These are phyloP conservation scores for Rhizopogon vesiculosus DNA, from an alignment of 768 basidiomycete genomes.

Conservation along the genomic window DNA sequence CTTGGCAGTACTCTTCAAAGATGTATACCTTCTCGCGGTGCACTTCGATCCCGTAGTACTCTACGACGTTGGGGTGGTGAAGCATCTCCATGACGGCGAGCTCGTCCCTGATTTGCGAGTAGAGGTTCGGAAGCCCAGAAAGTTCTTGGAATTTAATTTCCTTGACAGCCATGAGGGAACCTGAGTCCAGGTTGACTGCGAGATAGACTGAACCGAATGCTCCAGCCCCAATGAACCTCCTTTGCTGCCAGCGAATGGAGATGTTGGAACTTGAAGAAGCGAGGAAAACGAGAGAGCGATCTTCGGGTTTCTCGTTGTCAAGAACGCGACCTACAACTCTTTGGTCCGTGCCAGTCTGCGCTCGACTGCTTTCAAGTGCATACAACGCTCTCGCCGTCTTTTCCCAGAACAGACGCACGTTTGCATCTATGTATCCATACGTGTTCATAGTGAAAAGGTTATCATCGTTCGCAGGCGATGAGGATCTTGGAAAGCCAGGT, in stretches of 20 bases:
- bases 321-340: constrained; percentile 86
- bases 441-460: constrained; percentile 19
- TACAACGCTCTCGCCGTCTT: constrained; percentile 53
- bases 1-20: constrained; percentile 97
- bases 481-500: constrained; percentile 43
- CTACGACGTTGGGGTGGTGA: constrained; percentile 95
- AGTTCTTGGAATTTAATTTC: constrained; percentile 97
- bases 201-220: constrained; percentile 99
- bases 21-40: constrained; percentile 99
- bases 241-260: constrained; percentile 97
- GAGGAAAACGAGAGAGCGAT: constrained; percentile 89
- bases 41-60: constrained; percentile 98
- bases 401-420: constrained; percentile 76
- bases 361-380: constrained; percentile 62
- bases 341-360: constrained; percentile 59
- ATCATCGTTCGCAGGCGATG: constrained; percentile 33
- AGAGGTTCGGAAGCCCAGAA: constrained; percentile 80
- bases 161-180: constrained; percentile 97
- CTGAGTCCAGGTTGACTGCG: constrained; percentile 93
- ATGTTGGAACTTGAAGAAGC: constrained; percentile 96
- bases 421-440: constrained; percentile 51
- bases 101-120: constrained; percentile 93
- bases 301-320: constrained; percentile 90
- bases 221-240: constrained; percentile 96
- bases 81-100: constrained; percentile 97